Base-by-base conservation (phyloP, 2,329 filamentous ascomycete genomes). In the Aspergillus puulaauensis region DNA sequence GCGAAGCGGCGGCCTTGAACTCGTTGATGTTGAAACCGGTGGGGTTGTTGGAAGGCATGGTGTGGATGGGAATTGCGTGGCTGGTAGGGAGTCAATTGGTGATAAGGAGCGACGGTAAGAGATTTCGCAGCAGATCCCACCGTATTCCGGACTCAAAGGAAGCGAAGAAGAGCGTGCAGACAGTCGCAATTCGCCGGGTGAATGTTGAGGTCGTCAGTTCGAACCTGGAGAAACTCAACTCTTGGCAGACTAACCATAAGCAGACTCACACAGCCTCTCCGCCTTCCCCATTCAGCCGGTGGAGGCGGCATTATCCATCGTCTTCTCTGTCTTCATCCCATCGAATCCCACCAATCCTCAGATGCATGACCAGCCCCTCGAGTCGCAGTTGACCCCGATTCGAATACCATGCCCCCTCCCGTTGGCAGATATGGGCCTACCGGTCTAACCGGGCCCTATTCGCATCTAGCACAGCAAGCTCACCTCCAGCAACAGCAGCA, bases 1-100 rank as follows among this genome's bases (percentile, higher is more conserved):
- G 83, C 63, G 86, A 85, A 67, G 90, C 81, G 46, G 92, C 83
- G 63, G 85, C 86, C 73, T 86, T 90, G 77, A 93, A 88, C 77
- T 90, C 89, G 74, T 86, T 86, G 70, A 91, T 83, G 80, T 95
- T 89, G 83, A 98, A 98, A 79, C 93, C 93, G 70, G 93, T 97
- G 77, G 96, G 86, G 83, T 91, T 82, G 80, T 71, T 70, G 60
- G 77, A 73, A 66, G 82, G 76, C 82, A 85, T 84, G 69, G 66
- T 76, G 65, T 61, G 61, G 57, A 35, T 21, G 33, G 69, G 63
- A 74, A 60, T 39, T 56, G 62, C 57, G 57, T 50, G n/a, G 23
- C 33, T 46, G 65, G 31, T 41, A 23, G 17, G 21, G 35, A 15
- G 53, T 31, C 31, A 31, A 27, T 50, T 50, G 40, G 37, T 44